Base-by-base conservation (phyloP, 768 basidiomycete species). In the Filobasidium floriforme region DNA sequence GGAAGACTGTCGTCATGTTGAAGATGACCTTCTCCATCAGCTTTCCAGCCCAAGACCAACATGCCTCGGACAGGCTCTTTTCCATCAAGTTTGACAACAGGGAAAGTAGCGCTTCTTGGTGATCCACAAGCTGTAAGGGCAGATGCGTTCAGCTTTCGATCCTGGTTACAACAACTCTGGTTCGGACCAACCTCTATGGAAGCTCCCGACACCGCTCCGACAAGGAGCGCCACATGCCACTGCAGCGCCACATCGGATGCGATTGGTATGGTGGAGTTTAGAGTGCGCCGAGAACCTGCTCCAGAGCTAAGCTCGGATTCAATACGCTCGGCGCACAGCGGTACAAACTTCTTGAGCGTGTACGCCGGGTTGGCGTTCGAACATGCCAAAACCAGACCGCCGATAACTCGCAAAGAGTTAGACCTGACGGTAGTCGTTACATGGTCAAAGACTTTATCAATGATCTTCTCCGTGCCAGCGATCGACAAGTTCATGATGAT, bases 381-480 rank as follows among this genome's bases (percentile, higher is more conserved):
- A 32, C 97, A 82, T 70, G 89, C 89, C 19, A 87, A 85, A 43
- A 97, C 84, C 12, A 97, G 84, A 69, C 92, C 89, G 0, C 90
- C 90, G 70, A 96, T 89, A 2, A 91, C 89, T 63, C 87, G 83
- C 60, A 93, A 89, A n/a, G 90, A 85, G 76, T 96, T 97, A 49
- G 90, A 87, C 72, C 90, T 89, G 2, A 88, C 88, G 69, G 91
- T 92, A 1, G 88, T 86, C n/a, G 88, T 89, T 0, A 86, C 88
- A 73, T 96, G 94, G 62, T 92, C 86, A 72, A 83, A 88, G 49
- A 92, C 86, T 54, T 96, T 82, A 69, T 88, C 88, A 69, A 98
- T 81, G 19, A 91, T 88, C 54, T 94, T 82, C 70, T 88, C 88
- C 70, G 97, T 81, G 14, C 90, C 88, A 1, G 88, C 87, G 37